Evolutionary conservation across 2,329 filamentous ascomycete genomes (phyloP).

Genomic region (Paramyrothecium roridum): DNA sequence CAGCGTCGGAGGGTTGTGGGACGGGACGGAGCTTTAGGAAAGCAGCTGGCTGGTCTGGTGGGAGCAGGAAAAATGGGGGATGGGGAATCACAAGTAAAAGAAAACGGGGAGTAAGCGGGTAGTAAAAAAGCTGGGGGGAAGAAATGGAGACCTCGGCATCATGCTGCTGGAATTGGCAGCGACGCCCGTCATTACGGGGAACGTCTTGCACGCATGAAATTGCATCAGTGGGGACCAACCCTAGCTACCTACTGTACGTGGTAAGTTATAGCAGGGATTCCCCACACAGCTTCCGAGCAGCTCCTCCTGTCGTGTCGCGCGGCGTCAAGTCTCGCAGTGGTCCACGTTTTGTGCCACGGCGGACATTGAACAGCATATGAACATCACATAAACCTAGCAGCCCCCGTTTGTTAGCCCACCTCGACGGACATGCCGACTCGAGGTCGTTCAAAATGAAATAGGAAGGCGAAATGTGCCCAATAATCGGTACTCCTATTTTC

Average conservation of each 20-base stretch:
- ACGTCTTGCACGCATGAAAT: not conserved
- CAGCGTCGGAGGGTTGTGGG: not conserved
- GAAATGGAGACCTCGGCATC: not conserved
- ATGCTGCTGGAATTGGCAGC: not conserved
- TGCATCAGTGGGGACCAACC: not conserved
- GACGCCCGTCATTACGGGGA: not conserved
- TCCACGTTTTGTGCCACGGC: too few relatives aligned
- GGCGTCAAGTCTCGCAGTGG: too few relatives aligned
- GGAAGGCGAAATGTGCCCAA: too few relatives aligned
- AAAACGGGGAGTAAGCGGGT: not conserved
- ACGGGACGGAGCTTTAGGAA: not conserved
- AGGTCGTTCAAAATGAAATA: too few relatives aligned
- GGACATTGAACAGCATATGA: too few relatives aligned
- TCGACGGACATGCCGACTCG: too few relatives aligned
- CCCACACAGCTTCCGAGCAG: not conserved
- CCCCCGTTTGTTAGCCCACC: too few relatives aligned
- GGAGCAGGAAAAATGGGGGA: not conserved
- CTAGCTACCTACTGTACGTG: too few relatives aligned
- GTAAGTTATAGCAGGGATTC: not conserved
- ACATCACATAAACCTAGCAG: too few relatives aligned
- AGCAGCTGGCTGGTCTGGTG: too few relatives aligned
- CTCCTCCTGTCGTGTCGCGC: too few relatives aligned
- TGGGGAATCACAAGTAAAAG: not conserved
- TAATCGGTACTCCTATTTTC: too few relatives aligned
- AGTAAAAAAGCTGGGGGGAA: not conserved